Conservation (phyloP, 2,329 filamentous ascomycete species). For the Venturia carpophila region DNA sequence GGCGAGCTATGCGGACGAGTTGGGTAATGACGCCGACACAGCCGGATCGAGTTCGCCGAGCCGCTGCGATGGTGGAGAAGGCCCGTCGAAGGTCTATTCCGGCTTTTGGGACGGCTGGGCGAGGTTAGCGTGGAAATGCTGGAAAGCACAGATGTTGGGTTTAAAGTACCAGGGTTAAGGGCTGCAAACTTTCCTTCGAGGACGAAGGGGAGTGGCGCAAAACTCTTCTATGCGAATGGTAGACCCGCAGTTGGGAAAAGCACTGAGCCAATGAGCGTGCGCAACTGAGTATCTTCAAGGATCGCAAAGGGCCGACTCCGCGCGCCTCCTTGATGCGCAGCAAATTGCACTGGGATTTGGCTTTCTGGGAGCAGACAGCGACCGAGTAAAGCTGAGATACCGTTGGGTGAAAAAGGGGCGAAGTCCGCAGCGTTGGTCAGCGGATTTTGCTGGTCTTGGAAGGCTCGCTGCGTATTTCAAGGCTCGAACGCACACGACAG, state of each 20-base stretch:
- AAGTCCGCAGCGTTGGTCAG: not conserved
- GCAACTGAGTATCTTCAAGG: not conserved
- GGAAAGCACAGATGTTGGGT: conserved; percentile 10
- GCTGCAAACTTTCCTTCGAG: not conserved
- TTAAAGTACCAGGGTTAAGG: conserved; percentile 14
- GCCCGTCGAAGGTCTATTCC: conserved; percentile 23
- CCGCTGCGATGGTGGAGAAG: conserved; percentile 28
- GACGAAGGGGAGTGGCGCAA: conserved; percentile 5
- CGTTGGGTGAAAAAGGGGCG: not conserved
- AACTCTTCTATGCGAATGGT: not conserved
- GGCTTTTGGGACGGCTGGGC: not conserved
- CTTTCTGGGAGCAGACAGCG: not conserved
- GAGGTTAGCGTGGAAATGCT: conserved; percentile 1
- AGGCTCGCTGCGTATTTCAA: not conserved
- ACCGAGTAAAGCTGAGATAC: not conserved
- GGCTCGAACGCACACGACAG: not conserved
- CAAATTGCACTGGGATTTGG: conserved; percentile 9
- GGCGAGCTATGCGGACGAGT: conserved; percentile 5
- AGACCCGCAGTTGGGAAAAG: conserved; percentile 11
- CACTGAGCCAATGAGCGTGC: conserved; percentile 6
- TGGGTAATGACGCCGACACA: conserved; percentile 17
- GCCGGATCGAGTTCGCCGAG: conserved; percentile 31
- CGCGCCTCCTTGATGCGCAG: conserved; percentile 7
- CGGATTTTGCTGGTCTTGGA: not conserved
- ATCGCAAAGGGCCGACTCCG: not conserved